A percentile compares a stretch with the other conserved stretches of the same genome.
Conservation (phyloP, 139 green algal genomes). For the Volvox africanus region DNA sequence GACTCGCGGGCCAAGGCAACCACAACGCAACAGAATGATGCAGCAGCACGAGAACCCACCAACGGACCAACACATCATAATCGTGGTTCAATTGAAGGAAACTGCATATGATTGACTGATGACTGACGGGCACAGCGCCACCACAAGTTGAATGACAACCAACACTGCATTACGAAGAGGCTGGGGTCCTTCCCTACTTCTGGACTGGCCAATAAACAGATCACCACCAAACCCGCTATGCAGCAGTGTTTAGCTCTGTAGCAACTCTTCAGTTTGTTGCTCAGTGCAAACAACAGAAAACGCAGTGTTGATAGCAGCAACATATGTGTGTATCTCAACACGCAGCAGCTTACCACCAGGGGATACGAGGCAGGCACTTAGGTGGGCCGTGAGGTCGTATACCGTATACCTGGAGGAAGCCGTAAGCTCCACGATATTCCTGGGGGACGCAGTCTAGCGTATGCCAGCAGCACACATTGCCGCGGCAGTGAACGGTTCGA, state of each 20-base stretch:
- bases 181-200: not conserved
- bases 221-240: not conserved
- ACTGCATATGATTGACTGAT: not conserved
- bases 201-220: not conserved
- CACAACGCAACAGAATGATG: too few relatives aligned
- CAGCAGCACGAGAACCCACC: too few relatives aligned
- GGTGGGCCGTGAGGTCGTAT: too few relatives aligned
- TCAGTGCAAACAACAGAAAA: not conserved
- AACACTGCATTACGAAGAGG: not conserved
- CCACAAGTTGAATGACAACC: not conserved
- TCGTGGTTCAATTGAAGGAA: not conserved
- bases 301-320: not conserved
- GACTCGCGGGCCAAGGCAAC: too few relatives aligned
- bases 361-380: not conserved
- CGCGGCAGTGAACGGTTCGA: too few relatives aligned
- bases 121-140: not conserved
- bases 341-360: not conserved
- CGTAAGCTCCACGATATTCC: too few relatives aligned
- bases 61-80: too few relatives aligned
- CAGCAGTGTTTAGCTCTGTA: not conserved
- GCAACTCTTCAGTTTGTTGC: not conserved
- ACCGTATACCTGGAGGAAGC: too few relatives aligned
- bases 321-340: conserved; percentile 6
- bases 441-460: too few relatives aligned
- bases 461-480: not conserved